These are phyloP conservation scores for Pseudisothecium myosuroides DNA, from an alignment of 225 moss, liverwort and hornwort species.

Conservation along the genomic window DNA sequence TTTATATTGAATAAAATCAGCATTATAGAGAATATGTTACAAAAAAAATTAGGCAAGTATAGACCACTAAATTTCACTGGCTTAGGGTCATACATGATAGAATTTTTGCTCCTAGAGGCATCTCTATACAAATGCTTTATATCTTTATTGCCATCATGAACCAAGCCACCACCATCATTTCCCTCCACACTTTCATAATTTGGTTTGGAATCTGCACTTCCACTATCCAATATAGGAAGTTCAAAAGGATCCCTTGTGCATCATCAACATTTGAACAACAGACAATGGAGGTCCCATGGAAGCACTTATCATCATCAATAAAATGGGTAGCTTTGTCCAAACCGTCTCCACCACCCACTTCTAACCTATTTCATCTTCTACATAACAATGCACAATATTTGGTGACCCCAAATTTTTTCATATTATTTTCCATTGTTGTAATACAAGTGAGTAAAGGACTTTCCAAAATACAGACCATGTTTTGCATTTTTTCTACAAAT, in stretches of 20 bases:
- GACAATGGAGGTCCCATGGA: rapidly evolving
- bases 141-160: background rate
- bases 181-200: background rate
- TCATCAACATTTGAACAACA: rapidly evolving
- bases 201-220: rapidly evolving
- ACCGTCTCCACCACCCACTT: rapidly evolving
- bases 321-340: background rate
- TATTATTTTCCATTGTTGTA: background rate
- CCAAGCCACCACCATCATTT: background rate
- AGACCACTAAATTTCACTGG: background rate
- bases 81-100: rapidly evolving
- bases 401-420: background rate
- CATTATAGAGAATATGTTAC: background rate
- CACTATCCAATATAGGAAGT: background rate
- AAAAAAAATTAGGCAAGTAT: background rate
- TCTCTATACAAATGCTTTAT: background rate
- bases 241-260: rapidly evolving
- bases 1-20: background rate
- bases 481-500: background rate
- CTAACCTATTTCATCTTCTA: background rate
- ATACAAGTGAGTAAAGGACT: background rate
- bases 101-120: background rate
- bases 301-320: background rate
- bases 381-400: background rate
- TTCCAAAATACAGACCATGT: rapidly evolving